These are phyloP conservation scores for Epichloe amarillans DNA, from an alignment of 2,329 filamentous ascomycete genomes.

Conservation along the genomic window DNA sequence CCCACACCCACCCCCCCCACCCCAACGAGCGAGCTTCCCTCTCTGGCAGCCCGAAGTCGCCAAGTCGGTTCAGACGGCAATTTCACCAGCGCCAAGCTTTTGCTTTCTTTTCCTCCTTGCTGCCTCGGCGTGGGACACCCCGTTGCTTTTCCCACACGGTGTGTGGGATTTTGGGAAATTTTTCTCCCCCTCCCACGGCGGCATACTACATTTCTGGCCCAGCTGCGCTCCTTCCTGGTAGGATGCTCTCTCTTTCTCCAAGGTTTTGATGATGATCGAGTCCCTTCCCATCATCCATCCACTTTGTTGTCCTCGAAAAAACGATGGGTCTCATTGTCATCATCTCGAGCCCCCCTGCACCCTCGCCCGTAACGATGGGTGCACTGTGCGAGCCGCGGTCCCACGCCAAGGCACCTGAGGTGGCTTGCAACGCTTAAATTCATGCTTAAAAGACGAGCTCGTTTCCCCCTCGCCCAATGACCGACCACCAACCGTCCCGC, in stretches of 20 bases:
- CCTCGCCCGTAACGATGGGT: not conserved
- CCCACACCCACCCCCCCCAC: not conserved
- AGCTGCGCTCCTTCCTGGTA: no score
- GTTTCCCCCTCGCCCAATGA: no score
- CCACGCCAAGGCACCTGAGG: constrained; percentile 24
- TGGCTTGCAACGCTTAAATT: constrained; percentile 37
- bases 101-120: constrained; percentile 1
- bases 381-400: constrained; percentile 8
- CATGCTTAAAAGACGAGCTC: constrained; percentile 29
- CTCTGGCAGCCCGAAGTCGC: constrained; percentile 16
- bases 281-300: not conserved
- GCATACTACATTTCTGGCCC: no score
- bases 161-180: not conserved
- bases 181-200: no score
- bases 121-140: not conserved
- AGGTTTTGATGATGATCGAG: no score
- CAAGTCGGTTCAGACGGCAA: constrained; percentile 28
- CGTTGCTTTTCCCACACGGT: not conserved
- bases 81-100: constrained; percentile 16
- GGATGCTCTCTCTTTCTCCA: no score
- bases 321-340: not conserved
- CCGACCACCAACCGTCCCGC: no score
- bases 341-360: not conserved
- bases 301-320: not conserved
- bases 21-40: not conserved